Percentiles rank a stretch among this genome's conserved stretches.
Evolutionary conservation across 177 flowering plant genomes (phyloP).

Genomic region (Vitis hybrid): DNA sequence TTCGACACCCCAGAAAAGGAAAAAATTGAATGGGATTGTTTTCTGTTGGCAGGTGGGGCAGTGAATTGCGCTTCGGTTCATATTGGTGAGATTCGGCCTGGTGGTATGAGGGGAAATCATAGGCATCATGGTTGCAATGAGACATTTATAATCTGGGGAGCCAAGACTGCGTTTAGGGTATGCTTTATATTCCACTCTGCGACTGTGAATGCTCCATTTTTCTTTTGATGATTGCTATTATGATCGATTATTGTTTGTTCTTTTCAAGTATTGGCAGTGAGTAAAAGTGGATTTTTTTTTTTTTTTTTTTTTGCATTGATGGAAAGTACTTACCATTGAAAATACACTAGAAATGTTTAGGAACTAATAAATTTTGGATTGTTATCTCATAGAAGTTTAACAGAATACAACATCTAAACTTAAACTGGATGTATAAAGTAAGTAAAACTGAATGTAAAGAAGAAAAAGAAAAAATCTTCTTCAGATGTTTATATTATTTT

Average conservation of each 20-base stretch:
- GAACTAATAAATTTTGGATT: too few relatives aligned
- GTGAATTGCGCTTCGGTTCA: constrained; percentile 66
- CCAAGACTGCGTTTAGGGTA: constrained; percentile 74
- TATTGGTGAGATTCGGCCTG: constrained; percentile 84
- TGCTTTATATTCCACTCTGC: constrained; percentile 1
- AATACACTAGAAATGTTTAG: too few relatives aligned
- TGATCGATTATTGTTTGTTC: neutral
- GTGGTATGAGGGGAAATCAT: constrained; percentile 81
- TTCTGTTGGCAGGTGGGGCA: constrained; percentile 61
- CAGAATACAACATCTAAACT: too few relatives aligned
- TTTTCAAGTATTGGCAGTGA: neutral
- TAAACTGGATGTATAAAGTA: too few relatives aligned
- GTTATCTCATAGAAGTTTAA: too few relatives aligned
- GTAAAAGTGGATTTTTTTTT: too few relatives aligned
- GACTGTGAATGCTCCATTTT: neutral
- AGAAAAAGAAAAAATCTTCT: too few relatives aligned
- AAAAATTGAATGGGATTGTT: neutral
- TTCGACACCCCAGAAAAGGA: too few relatives aligned
- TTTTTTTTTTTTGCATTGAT: neutral
- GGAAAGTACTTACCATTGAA: too few relatives aligned
- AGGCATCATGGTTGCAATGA: constrained; percentile 83
- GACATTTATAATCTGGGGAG: constrained; percentile 95
- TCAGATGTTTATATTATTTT: too few relatives aligned
- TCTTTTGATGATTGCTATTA: neutral
- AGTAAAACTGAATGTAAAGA: too few relatives aligned